Evolutionary conservation across 1,284 basidiomycete species (phyloP), one percentile per base, ranked within the genome.

Genomic region (Porogramme epimiltina): DNA sequence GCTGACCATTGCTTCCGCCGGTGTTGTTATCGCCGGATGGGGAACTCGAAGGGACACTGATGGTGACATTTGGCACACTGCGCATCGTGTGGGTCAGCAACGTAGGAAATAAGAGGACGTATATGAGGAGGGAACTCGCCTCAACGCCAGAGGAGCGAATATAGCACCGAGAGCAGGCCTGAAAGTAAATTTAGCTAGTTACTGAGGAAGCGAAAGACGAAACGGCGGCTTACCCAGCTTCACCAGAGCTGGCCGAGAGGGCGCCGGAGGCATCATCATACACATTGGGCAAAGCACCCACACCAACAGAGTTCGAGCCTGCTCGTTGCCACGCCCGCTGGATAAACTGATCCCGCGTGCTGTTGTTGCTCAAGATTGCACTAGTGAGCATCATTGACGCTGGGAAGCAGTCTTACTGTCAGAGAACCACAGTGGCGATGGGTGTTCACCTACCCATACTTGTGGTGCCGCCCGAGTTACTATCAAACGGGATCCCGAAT

Each of bases 101-200:
- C 25, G 58, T 60, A 46, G 19, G 40, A 34, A 20, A 9, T 22
- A 16, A 37, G n/a, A 18, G n/a, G 28, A 6, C 13, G 28, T 8
- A 37, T 6, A 31, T 31, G 28, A 31, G 42, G 3, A 15, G 13
- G 42, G 3, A 15, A 47, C 61, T 47, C 42, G 62, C 62, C 38
- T 59, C 37, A 65, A 48, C 2, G 62, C 63, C n/a, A 65, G 48
- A 9, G 54, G 52, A 1, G 63, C 51, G 50, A 58, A 65, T 48
- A 63, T 44, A 3, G 57, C 62, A 5, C 63, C 63, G 9, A 56
- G 46, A 8, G 54, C 59, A 8, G 63, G 57, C n/a, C 63, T 65
- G 31, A 22, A 18, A 5, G 13, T 3, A 39, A 3, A 26, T 37
- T 9, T 37, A 6, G 34, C 34, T 5, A 5, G 34, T 37, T 23